These are phyloP conservation scores for Beauveria rudraprayagi DNA, from an alignment of 2,329 filamentous ascomycete species.

Conservation along the genomic window DNA sequence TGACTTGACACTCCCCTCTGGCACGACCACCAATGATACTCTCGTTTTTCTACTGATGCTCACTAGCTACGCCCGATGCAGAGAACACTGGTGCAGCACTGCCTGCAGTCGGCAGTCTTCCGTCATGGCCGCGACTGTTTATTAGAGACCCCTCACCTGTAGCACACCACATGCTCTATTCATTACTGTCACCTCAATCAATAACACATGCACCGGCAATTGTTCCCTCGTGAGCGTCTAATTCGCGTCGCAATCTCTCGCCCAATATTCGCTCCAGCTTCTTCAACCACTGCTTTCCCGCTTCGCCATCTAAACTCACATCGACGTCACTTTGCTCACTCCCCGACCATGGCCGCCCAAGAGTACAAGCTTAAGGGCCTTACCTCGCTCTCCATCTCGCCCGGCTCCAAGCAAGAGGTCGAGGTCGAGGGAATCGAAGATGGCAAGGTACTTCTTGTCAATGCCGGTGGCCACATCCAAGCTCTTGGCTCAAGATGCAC, in stretches of 20 bases:
- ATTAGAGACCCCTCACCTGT: not conserved
- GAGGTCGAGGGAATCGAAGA: constrained; percentile 85
- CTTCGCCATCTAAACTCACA: not conserved
- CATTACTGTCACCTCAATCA: not conserved
- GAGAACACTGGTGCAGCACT: not conserved
- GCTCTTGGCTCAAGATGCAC: constrained; percentile 78
- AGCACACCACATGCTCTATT: not conserved
- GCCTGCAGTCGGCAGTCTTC: not conserved
- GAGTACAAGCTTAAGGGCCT: constrained; percentile 71
- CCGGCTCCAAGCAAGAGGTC: constrained; percentile 77
- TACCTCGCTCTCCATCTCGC: constrained; percentile 63
- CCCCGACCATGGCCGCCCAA: constrained; percentile 38
- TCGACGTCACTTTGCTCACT: not conserved
- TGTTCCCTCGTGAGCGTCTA: not conserved
- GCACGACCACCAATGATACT: not conserved
- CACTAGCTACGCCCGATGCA: not conserved
- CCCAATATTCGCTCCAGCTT: not conserved
- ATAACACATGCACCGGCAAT: constrained; percentile 2
- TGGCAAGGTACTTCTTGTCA: constrained; percentile 80
- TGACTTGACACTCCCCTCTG: not conserved
- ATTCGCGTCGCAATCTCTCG: not conserved
- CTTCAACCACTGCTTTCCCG: not conserved
- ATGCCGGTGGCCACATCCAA: constrained; percentile 66
- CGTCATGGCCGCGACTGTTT: not conserved
- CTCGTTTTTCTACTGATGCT: not conserved